Evolutionary conservation across 2,329 filamentous ascomycete species (phyloP).

Genomic region (Arthrocladium fulminans): DNA sequence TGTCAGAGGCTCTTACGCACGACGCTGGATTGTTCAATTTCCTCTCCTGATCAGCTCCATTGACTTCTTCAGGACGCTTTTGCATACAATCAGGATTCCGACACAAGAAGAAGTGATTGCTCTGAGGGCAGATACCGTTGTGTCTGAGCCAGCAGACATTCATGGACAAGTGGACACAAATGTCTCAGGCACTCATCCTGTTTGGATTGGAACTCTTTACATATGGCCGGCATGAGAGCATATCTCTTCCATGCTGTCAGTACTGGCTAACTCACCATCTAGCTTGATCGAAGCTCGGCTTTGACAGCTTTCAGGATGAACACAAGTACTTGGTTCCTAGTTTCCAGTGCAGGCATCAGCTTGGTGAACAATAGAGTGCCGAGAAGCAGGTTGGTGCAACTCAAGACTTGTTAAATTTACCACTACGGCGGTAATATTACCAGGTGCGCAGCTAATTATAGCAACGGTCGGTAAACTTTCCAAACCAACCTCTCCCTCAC

Average conservation of each 20-base stretch:
- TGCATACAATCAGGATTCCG: slow-evolving; percentile 43
- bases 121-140: slow-evolving; percentile 23
- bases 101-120: slow-evolving; percentile 63
- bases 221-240: slow-evolving; percentile 27
- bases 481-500: no score
- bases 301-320: slow-evolving; percentile 30
- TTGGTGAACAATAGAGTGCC: slow-evolving; percentile 27
- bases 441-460: no score
- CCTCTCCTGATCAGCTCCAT: slow-evolving; percentile 11
- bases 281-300: slow-evolving; percentile 21
- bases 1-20: slow-evolving; percentile 41
- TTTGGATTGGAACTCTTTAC: slow-evolving; percentile 24
- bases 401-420: no score
- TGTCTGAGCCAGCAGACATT: slow-evolving; percentile 24
- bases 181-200: slow-evolving; percentile 25
- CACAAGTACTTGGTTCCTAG: slow-evolving; percentile 27
- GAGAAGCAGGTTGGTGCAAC: slow-evolving; percentile 23
- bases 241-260: slow-evolving; percentile 20
- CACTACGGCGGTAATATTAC: no score
- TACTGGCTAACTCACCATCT: slow-evolving; percentile 24
- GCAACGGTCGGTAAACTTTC: no score
- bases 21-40: slow-evolving; percentile 48
- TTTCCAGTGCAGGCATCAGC: slow-evolving; percentile 29
- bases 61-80: slow-evolving; percentile 16
- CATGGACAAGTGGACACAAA: slow-evolving; percentile 25